Percentiles rank a stretch among this genome's conserved stretches.
These are phyloP conservation scores for Pyrus pyrifolia DNA, from an alignment of 306 rosid genomes.

Conservation along the genomic window DNA sequence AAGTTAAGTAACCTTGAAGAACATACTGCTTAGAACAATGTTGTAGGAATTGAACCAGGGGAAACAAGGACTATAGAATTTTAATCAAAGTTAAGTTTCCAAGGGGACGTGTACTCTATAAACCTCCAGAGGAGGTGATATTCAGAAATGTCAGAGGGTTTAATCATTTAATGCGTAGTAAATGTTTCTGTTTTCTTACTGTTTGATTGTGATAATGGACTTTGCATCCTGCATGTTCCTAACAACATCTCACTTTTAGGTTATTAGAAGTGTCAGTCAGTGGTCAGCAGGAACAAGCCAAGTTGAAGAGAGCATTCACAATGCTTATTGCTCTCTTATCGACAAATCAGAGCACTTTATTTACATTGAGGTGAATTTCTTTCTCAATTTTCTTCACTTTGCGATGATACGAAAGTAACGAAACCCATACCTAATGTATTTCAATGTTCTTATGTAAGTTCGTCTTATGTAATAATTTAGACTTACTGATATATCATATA, in stretches of 20 bases:
- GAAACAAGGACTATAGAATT: background rate
- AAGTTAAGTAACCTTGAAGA: background rate
- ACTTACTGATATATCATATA: background rate
- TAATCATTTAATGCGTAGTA: background rate
- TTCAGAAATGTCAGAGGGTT: background rate
- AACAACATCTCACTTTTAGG: slow-evolving; percentile 38
- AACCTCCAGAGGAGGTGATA: background rate
- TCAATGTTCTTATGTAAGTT: background rate
- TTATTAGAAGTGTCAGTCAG: slow-evolving; percentile 95
- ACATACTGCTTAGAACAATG: background rate
- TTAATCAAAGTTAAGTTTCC: background rate
- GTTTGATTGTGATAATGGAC: slow-evolving; percentile 4
- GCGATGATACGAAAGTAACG: background rate
- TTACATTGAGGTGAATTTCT: slow-evolving; percentile 74
- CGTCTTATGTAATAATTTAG: background rate
- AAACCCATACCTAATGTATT: background rate
- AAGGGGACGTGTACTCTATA: background rate
- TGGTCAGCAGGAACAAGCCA: slow-evolving; percentile 99
- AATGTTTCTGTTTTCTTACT: background rate
- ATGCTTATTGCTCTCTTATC: slow-evolving; percentile 87
- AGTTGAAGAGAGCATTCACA: slow-evolving; percentile 90
- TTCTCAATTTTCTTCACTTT: slow-evolving; percentile 1
- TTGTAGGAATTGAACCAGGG: background rate
- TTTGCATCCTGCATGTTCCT: slow-evolving; percentile 9
- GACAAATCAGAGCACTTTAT: slow-evolving; percentile 91